These are phyloP conservation scores for Leptographium radiaticola DNA, from an alignment of 2,329 filamentous ascomycete species.

Conservation along the genomic window DNA sequence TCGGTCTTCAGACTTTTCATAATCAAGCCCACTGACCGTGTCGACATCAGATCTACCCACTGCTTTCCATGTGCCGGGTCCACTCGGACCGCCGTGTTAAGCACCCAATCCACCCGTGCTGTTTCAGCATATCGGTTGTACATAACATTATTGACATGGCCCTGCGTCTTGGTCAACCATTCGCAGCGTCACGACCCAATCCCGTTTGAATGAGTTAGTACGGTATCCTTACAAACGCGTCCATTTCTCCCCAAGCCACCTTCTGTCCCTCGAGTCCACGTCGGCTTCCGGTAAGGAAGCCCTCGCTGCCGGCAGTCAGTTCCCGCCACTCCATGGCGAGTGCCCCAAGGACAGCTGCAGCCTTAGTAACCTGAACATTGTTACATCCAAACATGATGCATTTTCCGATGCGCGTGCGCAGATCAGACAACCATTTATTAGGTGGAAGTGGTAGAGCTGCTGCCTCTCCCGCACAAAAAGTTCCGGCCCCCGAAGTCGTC, in stretches of 20 bases:
- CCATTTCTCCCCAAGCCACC: constrained; percentile 81
- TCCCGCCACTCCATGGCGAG: constrained; percentile 57
- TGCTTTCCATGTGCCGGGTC: constrained; percentile 46
- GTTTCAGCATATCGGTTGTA: constrained; percentile 79
- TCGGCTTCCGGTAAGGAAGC: constrained; percentile 53
- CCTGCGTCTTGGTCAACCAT: constrained; percentile 21
- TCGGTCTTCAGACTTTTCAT: constrained; percentile 68
- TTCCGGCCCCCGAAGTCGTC: background rate
- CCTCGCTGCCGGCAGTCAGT: constrained; percentile 60
- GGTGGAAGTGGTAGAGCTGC: constrained; percentile 9
- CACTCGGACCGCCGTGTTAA: constrained; percentile 50
- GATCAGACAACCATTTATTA: constrained; percentile 53
- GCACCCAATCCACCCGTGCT: constrained; percentile 64
- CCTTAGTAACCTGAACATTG: constrained; percentile 41
- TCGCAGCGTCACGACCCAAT: too few species aligned
- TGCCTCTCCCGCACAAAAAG: background rate
- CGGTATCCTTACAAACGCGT: constrained; percentile 28
- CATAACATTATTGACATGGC: constrained; percentile 77
- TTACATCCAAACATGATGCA: constrained; percentile 63
- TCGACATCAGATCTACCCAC: constrained; percentile 59
- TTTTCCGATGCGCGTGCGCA: constrained; percentile 54
- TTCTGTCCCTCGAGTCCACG: constrained; percentile 51
- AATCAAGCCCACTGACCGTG: constrained; percentile 58
- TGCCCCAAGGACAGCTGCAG: constrained; percentile 43
- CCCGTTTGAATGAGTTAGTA: background rate